These are phyloP conservation scores for Boletus rubroflammeus DNA, from an alignment of 768 basidiomycete species.

Conservation along the genomic window DNA sequence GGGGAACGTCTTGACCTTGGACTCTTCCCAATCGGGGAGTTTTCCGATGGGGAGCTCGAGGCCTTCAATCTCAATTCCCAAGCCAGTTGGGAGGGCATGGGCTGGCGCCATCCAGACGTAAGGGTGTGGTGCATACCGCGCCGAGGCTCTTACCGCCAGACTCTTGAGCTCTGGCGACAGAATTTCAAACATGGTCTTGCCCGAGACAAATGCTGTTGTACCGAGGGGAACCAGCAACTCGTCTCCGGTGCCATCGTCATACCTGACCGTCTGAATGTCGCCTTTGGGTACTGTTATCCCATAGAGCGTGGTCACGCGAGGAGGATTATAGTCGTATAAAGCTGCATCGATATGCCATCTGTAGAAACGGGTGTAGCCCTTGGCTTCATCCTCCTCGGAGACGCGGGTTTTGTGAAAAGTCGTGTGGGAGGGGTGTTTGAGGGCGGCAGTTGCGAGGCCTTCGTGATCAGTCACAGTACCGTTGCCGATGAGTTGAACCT, in stretches of 20 bases:
- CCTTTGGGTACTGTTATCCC: slow-evolving; percentile 72
- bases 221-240: slow-evolving; percentile 79
- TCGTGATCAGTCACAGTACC: slow-evolving; percentile 78
- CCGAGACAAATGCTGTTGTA: slow-evolving; percentile 81
- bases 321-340: slow-evolving; percentile 70
- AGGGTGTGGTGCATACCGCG: slow-evolving; percentile 80
- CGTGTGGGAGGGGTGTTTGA: slow-evolving; percentile 84
- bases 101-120: slow-evolving; percentile 90
- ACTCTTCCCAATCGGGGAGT: slow-evolving; percentile 81
- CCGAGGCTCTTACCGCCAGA: slow-evolving; percentile 70
- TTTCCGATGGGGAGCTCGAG: slow-evolving; percentile 62
- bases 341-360: slow-evolving; percentile 94
- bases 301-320: slow-evolving; percentile 83
- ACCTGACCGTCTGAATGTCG: slow-evolving; percentile 57
- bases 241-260: slow-evolving; percentile 87
- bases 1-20: slow-evolving; percentile 68
- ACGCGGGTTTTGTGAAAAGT: slow-evolving; percentile 84
- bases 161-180: slow-evolving; percentile 70
- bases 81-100: slow-evolving; percentile 67
- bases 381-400: slow-evolving; percentile 67
- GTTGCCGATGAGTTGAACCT: slow-evolving; percentile 92
- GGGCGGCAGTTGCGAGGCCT: slow-evolving; percentile 69
- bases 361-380: slow-evolving; percentile 84
- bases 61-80: slow-evolving; percentile 79
- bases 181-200: slow-evolving; percentile 81